These are phyloP conservation scores for Lasiodiplodia sp. DNA, from an alignment of 2,329 filamentous ascomycete genomes.

Conservation along the genomic window DNA sequence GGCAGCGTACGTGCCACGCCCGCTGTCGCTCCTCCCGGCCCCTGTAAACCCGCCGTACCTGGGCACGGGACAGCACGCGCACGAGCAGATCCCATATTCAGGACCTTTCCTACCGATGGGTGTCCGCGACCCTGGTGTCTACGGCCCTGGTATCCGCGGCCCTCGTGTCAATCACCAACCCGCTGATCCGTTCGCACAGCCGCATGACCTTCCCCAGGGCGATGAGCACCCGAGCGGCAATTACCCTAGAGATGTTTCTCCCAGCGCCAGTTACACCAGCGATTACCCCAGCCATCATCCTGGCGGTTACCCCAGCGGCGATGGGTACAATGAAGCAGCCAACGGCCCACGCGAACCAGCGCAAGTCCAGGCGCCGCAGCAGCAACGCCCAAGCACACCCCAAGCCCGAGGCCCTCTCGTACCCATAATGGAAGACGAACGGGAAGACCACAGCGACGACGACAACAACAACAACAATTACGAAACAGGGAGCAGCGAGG, in stretches of 20 bases:
- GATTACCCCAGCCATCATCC: no score
- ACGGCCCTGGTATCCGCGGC: neutral
- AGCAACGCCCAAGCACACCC: neutral
- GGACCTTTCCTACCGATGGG: neutral
- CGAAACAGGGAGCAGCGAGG: neutral
- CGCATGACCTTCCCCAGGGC: neutral
- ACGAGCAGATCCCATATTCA: neutral
- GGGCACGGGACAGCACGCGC: neutral
- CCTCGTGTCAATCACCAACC: neutral
- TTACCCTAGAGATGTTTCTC: neutral
- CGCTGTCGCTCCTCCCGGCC: neutral
- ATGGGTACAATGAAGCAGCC: neutral
- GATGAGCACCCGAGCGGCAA: neutral
- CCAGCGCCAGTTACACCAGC: no score
- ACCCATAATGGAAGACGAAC: neutral
- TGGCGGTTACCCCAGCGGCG: no score
- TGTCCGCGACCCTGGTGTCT: neutral
- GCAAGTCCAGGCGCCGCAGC: neutral
- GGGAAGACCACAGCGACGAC: neutral
- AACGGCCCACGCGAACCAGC: neutral
- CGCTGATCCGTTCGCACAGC: neutral
- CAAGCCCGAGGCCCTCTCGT: neutral
- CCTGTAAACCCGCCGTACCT: neutral
- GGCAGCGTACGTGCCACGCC: neutral
- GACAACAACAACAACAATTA: neutral